phyloP scores from a whole-genome alignment of 305 asterid genomes.

The Striga hermonthica region DNA sequence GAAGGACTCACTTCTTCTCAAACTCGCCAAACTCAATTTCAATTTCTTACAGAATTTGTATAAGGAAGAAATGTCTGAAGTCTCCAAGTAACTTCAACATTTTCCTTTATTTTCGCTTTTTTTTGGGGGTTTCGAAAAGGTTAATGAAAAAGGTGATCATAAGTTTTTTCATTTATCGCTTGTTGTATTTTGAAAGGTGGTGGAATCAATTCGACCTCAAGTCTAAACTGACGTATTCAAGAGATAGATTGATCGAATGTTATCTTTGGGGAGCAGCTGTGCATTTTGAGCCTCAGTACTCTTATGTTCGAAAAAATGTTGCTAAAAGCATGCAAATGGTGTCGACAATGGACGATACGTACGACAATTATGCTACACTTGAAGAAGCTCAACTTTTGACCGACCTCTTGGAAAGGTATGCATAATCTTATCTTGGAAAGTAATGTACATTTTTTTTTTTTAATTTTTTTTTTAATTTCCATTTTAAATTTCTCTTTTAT shows the following conservation, averaged over 20 bases:
- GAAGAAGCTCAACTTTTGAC: constrained; percentile 13
- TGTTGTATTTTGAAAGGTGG: background rate
- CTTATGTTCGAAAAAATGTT: background rate
- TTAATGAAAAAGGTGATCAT: no score
- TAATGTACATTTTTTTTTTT: no score
- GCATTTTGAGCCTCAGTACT: background rate
- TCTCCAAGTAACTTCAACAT: background rate
- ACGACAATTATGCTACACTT: constrained; percentile 2
- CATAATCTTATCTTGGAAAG: no score
- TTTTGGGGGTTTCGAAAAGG: no score
- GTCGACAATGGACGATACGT: background rate
- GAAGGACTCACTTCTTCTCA: constrained; percentile 6
- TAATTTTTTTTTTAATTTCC: no score
- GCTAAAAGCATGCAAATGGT: background rate
- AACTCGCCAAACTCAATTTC: constrained; percentile 32
- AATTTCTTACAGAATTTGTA: constrained; percentile 26
- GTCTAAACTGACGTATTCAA: constrained; percentile 11
- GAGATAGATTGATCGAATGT: constrained; percentile 19
- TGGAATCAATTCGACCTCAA: constrained; percentile 13
- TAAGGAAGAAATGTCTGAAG: constrained; percentile 26
- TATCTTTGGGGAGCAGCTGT: constrained; percentile 9
- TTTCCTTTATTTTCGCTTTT: no score
- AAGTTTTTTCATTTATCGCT: no score
- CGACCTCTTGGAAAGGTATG: constrained; percentile 4
- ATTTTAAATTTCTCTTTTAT: no score